Evolutionary conservation across 768 basidiomycete genomes (phyloP), one percentile per base, ranked within the genome.

Genomic region (Ramaria rubella): DNA sequence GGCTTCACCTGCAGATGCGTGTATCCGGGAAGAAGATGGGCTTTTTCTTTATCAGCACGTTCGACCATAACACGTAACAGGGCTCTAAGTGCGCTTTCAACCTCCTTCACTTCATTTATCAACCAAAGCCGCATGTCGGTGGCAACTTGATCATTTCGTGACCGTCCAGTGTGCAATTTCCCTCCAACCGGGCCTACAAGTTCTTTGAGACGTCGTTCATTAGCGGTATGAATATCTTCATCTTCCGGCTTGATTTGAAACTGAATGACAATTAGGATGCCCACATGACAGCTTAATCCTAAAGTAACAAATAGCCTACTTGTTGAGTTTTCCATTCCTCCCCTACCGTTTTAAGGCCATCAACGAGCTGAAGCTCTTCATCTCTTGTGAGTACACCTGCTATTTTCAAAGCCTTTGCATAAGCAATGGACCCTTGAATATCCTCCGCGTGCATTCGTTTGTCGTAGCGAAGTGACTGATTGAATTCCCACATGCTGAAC

Each of bases 121-220:
- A 99, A 79, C 96, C 96, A 99, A 12, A 99, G 72, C 29, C 96
- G 86, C 88, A 98, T 90, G 68, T 99, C 96, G 1, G 96, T 99
- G 3, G 95, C 94, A 59, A 97, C 95, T 69, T 99, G 96, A 68
- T 99, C 96, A 70, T 99, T 99, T 53, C 96, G 81, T 50, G 93
- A 95, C 58, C 96, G 83, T 27, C 96, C 96, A 0, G 96, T 99
- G 68, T 99, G 96, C 42, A 99, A 77, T 71, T 98, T 99, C 3
- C 96, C 96, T 5, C 91, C 94, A 15, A 92, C 81, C 14, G 89
- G 77, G 0, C 96, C 96, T 53, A 98, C 91, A 52, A 99, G 72
- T 73, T 99, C 95, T 60, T 85, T 90, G 62, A 99, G 71, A 40
- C 96, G 82, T 46, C 96, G 84, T 69, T 99, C 96, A 65, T 98